Percentiles rank a stretch among this genome's conserved stretches.
Evolutionary conservation across 371 early-diverging fungal species (phyloP).

Genomic region (Paraphysoderma sedebokerense): DNA sequence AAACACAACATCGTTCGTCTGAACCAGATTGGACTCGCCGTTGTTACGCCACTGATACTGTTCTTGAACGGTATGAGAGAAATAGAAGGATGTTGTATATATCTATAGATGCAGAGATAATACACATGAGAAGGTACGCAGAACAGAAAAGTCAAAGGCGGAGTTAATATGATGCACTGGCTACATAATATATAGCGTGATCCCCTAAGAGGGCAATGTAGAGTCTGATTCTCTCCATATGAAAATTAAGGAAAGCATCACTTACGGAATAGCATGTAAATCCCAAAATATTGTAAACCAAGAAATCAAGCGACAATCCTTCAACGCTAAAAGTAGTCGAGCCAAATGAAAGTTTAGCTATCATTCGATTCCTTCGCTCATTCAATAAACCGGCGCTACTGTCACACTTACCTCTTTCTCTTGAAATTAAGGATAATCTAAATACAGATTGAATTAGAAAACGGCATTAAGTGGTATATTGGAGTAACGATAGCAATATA

Average conservation of each 20-base stretch:
- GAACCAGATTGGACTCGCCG: conserved; percentile 51
- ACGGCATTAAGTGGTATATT: too few relatives aligned
- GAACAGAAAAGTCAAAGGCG: not conserved
- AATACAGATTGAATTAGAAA: too few relatives aligned
- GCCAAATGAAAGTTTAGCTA: not conserved
- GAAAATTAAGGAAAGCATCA: not conserved
- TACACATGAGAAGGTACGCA: not conserved
- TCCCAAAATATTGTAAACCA: conserved; percentile 65
- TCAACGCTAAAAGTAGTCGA: conserved; percentile 32
- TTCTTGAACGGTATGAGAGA: conserved; percentile 40
- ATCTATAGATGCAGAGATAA: conserved; percentile 12
- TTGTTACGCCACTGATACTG: conserved; percentile 54
- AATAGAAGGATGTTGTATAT: conserved; percentile 59
- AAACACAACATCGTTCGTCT: conserved; percentile 77
- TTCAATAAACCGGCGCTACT: conserved; percentile 2
- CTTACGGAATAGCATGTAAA: conserved; percentile 65
- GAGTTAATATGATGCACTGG: not conserved
- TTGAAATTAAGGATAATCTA: conserved; percentile 46
- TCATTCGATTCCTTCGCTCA: conserved; percentile 1
- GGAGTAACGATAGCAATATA: too few relatives aligned
- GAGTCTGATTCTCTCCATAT: not conserved
- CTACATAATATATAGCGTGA: not conserved
- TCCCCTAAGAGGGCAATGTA: not conserved
- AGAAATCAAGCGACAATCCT: conserved; percentile 80
- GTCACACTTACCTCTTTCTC: conserved; percentile 24